Percentiles rank a stretch among this genome's conserved stretches.
Evolutionary conservation across 2,329 filamentous ascomycete species (phyloP).

Genomic region (Torrubiellomyces zombiae): DNA sequence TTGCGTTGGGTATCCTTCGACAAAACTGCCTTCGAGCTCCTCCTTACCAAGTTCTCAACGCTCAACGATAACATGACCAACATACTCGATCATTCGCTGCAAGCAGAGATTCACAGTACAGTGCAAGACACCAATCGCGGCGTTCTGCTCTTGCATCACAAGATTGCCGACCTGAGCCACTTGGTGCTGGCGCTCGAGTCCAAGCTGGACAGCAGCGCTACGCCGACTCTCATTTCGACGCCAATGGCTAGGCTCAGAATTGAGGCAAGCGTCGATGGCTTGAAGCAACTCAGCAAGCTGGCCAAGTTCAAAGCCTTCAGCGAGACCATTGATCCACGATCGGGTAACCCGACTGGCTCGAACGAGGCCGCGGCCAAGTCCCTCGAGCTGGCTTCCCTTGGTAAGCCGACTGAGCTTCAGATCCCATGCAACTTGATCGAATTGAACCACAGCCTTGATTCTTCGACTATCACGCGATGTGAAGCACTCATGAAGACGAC

Average conservation of each 20-base stretch:
- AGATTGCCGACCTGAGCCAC: constrained; percentile 26
- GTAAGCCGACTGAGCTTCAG: constrained; percentile 15
- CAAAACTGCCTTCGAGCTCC: constrained; percentile 25
- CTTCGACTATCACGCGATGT: constrained; percentile 18
- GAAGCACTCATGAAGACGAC: constrained; percentile 21
- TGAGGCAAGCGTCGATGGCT: constrained; percentile 21
- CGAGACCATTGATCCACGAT: constrained; percentile 23
- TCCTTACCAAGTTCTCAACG: constrained; percentile 24
- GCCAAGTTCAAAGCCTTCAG: constrained; percentile 36
- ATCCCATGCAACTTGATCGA: constrained; percentile 19
- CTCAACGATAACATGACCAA: constrained; percentile 32
- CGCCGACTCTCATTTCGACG: constrained; percentile 5
- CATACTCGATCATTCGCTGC: constrained; percentile 27
- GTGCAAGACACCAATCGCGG: constrained; percentile 31
- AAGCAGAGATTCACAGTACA: constrained; percentile 28
- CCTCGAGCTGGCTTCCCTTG: constrained; percentile 21
- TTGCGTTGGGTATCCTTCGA: constrained; percentile 29
- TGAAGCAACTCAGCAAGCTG: constrained; percentile 24
- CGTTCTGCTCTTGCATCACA: constrained; percentile 28
- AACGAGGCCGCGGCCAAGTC: constrained; percentile 21
- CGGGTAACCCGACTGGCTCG: constrained; percentile 10
- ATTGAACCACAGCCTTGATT: constrained; percentile 15
- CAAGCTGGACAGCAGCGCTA: constrained; percentile 18
- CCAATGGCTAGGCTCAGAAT: constrained; percentile 18
- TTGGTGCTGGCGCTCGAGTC: constrained; percentile 29